Base-by-base conservation (phyloP, 2,329 filamentous ascomycete genomes). In the Aspergillus neotritici region DNA sequence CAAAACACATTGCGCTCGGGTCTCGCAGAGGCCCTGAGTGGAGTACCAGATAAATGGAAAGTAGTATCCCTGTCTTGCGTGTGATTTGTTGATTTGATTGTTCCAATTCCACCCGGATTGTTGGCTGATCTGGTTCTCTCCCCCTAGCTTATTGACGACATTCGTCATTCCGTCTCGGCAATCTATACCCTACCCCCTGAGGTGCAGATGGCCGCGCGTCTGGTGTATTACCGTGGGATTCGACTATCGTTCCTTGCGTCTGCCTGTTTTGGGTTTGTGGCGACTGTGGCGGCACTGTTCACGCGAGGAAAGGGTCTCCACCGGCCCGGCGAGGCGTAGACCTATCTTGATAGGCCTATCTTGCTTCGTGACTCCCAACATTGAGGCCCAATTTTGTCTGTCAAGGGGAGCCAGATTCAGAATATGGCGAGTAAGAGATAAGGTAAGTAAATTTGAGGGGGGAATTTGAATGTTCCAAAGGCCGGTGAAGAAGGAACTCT, bases 201-300 rank as follows among this genome's bases (percentile, higher is more conserved):
- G 8, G 58, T 80, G 13, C 78, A 82, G 51, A 69, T 77, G 15
- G 70, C 72, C 17, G 79, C 76, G 2, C 70, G 78, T 3, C 57
- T 75, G 11, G 77, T 82, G 0, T 83, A 83, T 51, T 82, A 82
- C 41, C 70, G 77, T 11, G 79, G 78, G 0, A 69, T 83, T 8
- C 67, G 67, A 29, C 74, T 77, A 41, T 75, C 76, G 0, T 83
- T 83, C 56, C 67, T 70, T 0, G 72, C 73, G 0, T 80, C 77
- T 1, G 79, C 78, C 0, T 64, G 55, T 0, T 69, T 80, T 13
- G 77, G 75, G 3, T 60, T 65, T 0, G 50, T 80, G 3, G 77
- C 75, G 1, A 66, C 76, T 1, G 44, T 74, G 21, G 68, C 73
- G 4, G 68, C 73, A 2, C 54, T 76, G 3, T 74, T 77, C 48